Evolutionary conservation across 2,329 filamentous ascomycete species (phyloP), one percentile per base, ranked within the genome.

Genomic region (Fusarium brachygibbosum): DNA sequence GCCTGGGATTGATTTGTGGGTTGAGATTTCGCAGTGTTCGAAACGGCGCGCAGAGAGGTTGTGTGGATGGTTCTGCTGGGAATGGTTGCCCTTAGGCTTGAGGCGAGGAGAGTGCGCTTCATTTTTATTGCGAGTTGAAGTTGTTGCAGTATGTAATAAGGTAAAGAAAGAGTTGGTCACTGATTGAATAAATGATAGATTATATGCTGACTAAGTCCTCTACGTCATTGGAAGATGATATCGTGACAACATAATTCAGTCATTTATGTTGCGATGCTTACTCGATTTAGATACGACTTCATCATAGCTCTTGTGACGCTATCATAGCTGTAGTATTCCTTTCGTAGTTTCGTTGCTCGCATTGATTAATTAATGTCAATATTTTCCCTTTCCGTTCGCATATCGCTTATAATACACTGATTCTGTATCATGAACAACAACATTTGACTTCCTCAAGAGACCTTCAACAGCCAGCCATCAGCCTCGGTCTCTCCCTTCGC

Each of bases 401-500:
- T 1, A 21, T 16, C 21, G 23, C 25, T 12, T 32, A 19, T 17
- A 32, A 44, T 29, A 21, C 23, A 57, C 7, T 5, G 13, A 45
- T 13, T 21, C 4, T 6, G 10, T 14, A 37, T 23, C 31, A 37
- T 29, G 14, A 23, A 29, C 11, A 25, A 19, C 14, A 2, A 23
- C 7, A 10, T 23, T 35, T 37, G 13, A 35, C 17, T 16, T 16
- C 23, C 9, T 49, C 17, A 70, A 11, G 55, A 61, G 34, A 70
- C 28, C 64, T 62, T 70, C 49, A 71, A 32, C 12, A 72, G 19
- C 69, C 69, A 71, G 1, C 69, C 69, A 35, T 72, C 69, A 21
- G 63, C 63, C 42, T 72, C 69, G 7, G 56, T 72, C 52, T 72
- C 69, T 2, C 66, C 69, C 37, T 72, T 72, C 1, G 69, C 63